Conservation (phyloP, 2,329 filamentous ascomycete species). For the Penicillium sp. region DNA sequence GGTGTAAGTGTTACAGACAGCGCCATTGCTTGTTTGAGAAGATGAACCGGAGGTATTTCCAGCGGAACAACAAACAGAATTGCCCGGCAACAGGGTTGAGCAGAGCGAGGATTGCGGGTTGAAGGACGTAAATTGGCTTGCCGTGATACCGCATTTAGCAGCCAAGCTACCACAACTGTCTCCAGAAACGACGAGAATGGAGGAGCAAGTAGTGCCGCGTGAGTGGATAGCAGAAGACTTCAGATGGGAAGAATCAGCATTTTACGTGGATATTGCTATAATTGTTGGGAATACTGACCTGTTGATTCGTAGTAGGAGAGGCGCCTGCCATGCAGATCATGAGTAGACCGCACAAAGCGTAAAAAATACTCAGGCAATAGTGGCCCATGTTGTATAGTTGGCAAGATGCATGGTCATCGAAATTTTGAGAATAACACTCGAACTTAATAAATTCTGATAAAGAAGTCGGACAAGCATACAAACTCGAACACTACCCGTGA, state of each 20-base stretch:
- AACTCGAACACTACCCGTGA: background rate
- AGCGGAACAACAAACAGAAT: background rate
- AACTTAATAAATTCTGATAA: background rate
- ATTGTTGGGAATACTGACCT: background rate
- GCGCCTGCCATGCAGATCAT: background rate
- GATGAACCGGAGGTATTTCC: background rate
- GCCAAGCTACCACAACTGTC: conserved; percentile 5
- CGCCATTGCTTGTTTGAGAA: background rate
- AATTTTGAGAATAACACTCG: background rate
- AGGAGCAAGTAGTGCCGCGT: background rate
- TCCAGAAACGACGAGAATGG: background rate
- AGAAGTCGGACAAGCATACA: background rate
- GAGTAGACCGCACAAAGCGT: background rate
- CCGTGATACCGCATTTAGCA: background rate
- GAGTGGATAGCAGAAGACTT: background rate
- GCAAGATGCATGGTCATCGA: background rate
- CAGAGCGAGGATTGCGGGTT: background rate
- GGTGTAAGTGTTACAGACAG: background rate
- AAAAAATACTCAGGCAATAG: background rate
- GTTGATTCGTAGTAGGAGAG: background rate
- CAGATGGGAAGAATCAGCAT: background rate
- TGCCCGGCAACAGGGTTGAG: background rate
- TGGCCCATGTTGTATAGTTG: background rate
- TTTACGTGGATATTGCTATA: background rate
- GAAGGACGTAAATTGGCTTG: background rate